Conservation (phyloP, 2,329 filamentous ascomycete species). For the Ophiostoma fasciatum region DNA sequence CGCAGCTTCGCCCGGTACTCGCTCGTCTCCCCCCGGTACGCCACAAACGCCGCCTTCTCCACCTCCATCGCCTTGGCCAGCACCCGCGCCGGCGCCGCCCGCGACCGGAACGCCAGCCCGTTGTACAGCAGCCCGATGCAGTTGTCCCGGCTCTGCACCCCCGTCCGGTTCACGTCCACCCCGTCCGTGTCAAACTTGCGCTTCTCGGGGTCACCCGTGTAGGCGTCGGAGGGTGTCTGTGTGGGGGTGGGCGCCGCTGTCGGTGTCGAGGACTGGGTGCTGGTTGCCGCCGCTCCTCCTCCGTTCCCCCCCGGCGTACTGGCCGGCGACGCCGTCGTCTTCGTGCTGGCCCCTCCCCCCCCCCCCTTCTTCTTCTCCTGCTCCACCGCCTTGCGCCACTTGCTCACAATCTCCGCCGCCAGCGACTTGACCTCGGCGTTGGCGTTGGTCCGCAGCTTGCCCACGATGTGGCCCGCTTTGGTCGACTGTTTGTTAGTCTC, state of each 20-base stretch:
- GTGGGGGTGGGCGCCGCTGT: constrained; percentile 32
- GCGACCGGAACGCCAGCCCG: constrained; percentile 58
- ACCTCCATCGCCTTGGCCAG: constrained; percentile 67
- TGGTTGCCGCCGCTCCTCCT: too few relatives aligned
- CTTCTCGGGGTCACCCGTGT: constrained; percentile 57
- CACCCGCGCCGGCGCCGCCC: constrained; percentile 55
- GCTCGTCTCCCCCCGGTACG: constrained; percentile 53
- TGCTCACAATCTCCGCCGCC: constrained; percentile 69
- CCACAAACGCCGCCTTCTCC: constrained; percentile 60
- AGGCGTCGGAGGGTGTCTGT: too few relatives aligned
- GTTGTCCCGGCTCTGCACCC: constrained; percentile 59
- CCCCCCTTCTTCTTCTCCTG: constrained; percentile 33
- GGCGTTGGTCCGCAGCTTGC: constrained; percentile 60
- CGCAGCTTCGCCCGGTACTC: constrained; percentile 82
- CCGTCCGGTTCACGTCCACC: constrained; percentile 63
- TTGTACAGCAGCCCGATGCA: constrained; percentile 91
- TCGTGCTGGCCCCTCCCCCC: constrained; percentile 15
- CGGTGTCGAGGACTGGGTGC: constrained; percentile 27
- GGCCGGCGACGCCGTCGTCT: constrained; percentile 25
- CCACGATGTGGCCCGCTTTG: constrained; percentile 80
- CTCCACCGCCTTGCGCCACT: constrained; percentile 73
- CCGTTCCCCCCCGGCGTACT: constrained; percentile 24
- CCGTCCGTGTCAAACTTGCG: constrained; percentile 71
- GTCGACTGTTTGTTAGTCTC: constrained; percentile 42
- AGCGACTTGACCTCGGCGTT: constrained; percentile 69